A percentile compares a stretch with the other conserved stretches of the same genome.
Conservation (phyloP, 2,329 filamentous ascomycete genomes). For the Diaporthe citri region DNA sequence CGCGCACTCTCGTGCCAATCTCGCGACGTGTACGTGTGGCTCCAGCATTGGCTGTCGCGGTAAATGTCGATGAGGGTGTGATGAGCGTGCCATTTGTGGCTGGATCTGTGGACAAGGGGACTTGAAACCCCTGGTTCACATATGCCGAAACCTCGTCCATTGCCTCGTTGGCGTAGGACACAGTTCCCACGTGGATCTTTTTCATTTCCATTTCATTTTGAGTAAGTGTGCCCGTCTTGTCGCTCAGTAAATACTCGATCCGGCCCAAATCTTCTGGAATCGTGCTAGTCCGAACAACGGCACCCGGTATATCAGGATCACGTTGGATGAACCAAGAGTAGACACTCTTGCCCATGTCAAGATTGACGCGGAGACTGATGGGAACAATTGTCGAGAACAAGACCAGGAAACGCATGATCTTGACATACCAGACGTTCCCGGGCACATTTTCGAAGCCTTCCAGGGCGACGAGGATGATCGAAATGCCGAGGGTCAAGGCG, state of each 20-base stretch:
- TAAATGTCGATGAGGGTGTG: constrained; percentile 81
- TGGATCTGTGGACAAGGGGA: constrained; percentile 59
- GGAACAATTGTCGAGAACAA: constrained; percentile 99
- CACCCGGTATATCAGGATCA: constrained; percentile 89
- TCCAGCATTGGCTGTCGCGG: constrained; percentile 68
- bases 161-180: constrained; percentile 97
- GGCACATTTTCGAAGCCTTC: constrained; percentile 81
- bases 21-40: constrained; percentile 90
- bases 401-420: constrained; percentile 97
- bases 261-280: constrained; percentile 96
- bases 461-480: constrained; percentile 87
- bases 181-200: constrained; percentile 97
- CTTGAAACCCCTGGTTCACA: constrained; percentile 84
- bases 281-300: constrained; percentile 94
- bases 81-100: constrained; percentile 67
- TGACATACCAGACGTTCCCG: constrained; percentile 87
- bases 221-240: constrained; percentile 98
- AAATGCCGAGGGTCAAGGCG: constrained; percentile 86
- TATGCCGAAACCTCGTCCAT: constrained; percentile 97
- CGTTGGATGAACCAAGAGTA: constrained; percentile 97
- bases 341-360: constrained; percentile 96
- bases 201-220: constrained; percentile 99
- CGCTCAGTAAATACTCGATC: constrained; percentile 95
- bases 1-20: constrained; percentile 91
- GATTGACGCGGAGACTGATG: constrained; percentile 94